phyloP scores from a whole-genome alignment of 495 filamentous ascomycete genomes.

The Neurospora sp. region DNA sequence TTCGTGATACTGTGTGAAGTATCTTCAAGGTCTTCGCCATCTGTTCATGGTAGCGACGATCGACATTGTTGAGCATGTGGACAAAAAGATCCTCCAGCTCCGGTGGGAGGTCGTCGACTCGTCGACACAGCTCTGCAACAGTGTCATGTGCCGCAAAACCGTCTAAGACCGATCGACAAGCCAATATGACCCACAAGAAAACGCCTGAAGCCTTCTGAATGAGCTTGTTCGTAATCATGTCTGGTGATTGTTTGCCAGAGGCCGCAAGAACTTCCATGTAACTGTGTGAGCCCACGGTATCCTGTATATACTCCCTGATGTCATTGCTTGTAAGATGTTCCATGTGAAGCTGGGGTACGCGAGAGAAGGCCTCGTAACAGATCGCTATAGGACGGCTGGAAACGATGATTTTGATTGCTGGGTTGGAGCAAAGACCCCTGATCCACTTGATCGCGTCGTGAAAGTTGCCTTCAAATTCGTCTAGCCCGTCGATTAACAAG shows the following conservation, averaged over 20 bases:
- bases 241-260: neutral
- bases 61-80: conserved; percentile 13
- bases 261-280: neutral
- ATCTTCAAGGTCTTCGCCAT: conserved; percentile 1
- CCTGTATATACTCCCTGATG: neutral
- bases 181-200: conserved; percentile 28
- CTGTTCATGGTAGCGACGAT: neutral
- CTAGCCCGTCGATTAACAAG: conserved; percentile 24
- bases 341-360: neutral
- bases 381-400: neutral
- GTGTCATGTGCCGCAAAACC: conserved; percentile 11
- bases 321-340: neutral
- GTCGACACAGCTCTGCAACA: conserved; percentile 7
- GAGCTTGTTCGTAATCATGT: neutral
- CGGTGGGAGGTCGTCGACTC: conserved; percentile 15
- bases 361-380: neutral
- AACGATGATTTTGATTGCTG: neutral
- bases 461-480: conserved; percentile 16
- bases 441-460: neutral
- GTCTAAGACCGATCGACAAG: conserved; percentile 8
- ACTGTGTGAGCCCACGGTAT: neutral
- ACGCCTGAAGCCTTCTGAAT: conserved; percentile 25
- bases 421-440: neutral
- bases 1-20: neutral
- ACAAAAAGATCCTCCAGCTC: conserved; percentile 19